Evolutionary conservation across 768 basidiomycete genomes (phyloP), one percentile per base, ranked within the genome.

Genomic region (Panaeolus cyanescens): DNA sequence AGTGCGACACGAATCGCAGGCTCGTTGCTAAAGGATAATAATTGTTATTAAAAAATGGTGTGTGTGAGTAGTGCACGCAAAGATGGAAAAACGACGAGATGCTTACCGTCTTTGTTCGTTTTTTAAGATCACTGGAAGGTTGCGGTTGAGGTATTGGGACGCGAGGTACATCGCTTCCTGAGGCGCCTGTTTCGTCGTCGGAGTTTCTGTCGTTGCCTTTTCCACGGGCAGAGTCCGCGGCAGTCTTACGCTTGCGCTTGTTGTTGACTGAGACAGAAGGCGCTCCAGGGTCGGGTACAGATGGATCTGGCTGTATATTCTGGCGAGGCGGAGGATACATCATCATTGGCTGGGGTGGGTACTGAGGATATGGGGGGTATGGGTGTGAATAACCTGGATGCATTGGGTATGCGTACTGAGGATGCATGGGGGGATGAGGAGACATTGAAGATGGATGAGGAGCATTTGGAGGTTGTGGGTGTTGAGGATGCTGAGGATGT

Each of bases 1-100:
- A 69, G 86, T 88, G 54, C 94, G 86, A 76, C 94, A 96, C 36
- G 90, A 91, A 72, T 96, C 95, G 70, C 95, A 96, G 6, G 95
- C 95, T 56, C 95, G 86, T 79, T 84, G 83, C 72, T 83, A 58
- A 22, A 67, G 33, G 17, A 45, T 12, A 42, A 28, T 8, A 39
- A 63, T 54, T 61, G 53, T 39, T 31, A 53, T 50, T 5, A 42
- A 59, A 59, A 56, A 54, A 65, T 6, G 22, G 12, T 42, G 20
- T 28, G 25, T 25, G 9, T 69, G 53, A 62, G 60, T 22, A 56
- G 37, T 22, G 53, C 30, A 54, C 56, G 42, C 30, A 59, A 53
- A 60, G 22, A 50, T 9, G 10, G 31, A 37, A 56, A 39, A 55
- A 30, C 30, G 59, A 53, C 19, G 19, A 39, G 25, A 20, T 32